Base-by-base conservation (phyloP, 371 early-diverging fungal species). In the Enterospora canceri region DNA sequence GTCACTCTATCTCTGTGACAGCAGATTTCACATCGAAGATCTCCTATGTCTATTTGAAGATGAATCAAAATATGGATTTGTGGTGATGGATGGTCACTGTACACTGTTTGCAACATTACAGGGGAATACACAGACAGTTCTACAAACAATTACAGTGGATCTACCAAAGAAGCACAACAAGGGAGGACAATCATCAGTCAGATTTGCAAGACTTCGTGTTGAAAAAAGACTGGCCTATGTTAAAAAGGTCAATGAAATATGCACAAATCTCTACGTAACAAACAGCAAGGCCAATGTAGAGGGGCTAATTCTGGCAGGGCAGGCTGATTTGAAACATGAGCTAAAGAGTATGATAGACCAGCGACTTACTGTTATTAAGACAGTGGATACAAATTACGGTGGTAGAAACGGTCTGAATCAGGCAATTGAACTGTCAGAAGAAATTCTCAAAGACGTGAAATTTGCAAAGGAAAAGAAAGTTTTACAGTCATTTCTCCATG, bases 161-260 rank as follows among this genome's bases (percentile, higher is more conserved):
- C 80, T 97, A 69, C 97, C 97, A 70, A 96, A 97, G 85, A 98
- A 97, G 88, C 98, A 98, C 86, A 96, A 76, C n/a, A 88, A 97
- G 81, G 99, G 97, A 84, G 99, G 97, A 85, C 97, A 97, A 83
- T 94, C 94, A 23, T 94, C 97, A 21, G 86, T 94, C 68, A 91
- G 97, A 87, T 98, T 98, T 83, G 89, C 95, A 2, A 91, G 97
- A 85, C 85, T 96, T 47, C 87, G 97, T 74, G 89, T 91, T 69
- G 97, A 98, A 79, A 94, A 92, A 83, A 89, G 97, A 58, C 91
- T 92, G 83, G 90, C 94, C 76, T 97, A 97, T 75, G 88, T 97
- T 54, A 89, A 94, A 73, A 97, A 95, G 83, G 92, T 97, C 28
- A 92, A 91, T 23, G 97, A 97, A 79, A 82, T 90, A 59, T 89